phyloP scores from a whole-genome alignment of 306 rosid genomes.

The Vigna nakashimae region DNA sequence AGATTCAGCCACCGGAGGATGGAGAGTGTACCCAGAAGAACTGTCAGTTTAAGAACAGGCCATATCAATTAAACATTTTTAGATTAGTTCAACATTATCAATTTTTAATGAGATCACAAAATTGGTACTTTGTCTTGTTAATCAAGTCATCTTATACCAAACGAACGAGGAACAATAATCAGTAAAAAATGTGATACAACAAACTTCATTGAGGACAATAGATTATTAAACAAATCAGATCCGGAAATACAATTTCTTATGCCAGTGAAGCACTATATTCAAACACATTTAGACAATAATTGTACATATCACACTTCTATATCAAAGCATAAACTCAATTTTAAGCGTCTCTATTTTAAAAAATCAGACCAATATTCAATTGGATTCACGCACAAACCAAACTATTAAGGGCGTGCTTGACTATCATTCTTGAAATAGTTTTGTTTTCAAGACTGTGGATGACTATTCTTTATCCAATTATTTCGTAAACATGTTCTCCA shows the following conservation, averaged over 20 bases:
- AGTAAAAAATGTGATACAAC: constrained; percentile 20
- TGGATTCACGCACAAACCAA: constrained; percentile 7
- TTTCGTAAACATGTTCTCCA: background rate
- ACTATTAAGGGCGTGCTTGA: background rate
- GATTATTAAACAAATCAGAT: constrained; percentile 22
- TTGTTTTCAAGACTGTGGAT: too few relatives aligned
- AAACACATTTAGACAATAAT: constrained; percentile 20
- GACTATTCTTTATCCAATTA: background rate
- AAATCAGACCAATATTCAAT: background rate
- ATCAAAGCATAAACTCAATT: constrained; percentile 6
- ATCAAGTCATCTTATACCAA: constrained; percentile 23
- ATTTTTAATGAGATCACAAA: constrained; percentile 14
- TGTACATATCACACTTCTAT: background rate
- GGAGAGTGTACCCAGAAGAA: constrained; percentile 65
- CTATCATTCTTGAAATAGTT: background rate
- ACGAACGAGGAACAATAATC: background rate
- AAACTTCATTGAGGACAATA: background rate
- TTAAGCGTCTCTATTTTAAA: background rate
- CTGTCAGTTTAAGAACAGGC: constrained; percentile 48
- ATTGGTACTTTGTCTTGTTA: constrained; percentile 12
- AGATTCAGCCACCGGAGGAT: constrained; percentile 59
- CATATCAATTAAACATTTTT: constrained; percentile 13
- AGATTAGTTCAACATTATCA: constrained; percentile 33
- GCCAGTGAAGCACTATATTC: background rate
- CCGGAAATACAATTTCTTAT: background rate